Evolutionary conservation across 169 alveolate species (phyloP), one percentile per base, ranked within the genome.

Genomic region (Eimeria tenella): DNA sequence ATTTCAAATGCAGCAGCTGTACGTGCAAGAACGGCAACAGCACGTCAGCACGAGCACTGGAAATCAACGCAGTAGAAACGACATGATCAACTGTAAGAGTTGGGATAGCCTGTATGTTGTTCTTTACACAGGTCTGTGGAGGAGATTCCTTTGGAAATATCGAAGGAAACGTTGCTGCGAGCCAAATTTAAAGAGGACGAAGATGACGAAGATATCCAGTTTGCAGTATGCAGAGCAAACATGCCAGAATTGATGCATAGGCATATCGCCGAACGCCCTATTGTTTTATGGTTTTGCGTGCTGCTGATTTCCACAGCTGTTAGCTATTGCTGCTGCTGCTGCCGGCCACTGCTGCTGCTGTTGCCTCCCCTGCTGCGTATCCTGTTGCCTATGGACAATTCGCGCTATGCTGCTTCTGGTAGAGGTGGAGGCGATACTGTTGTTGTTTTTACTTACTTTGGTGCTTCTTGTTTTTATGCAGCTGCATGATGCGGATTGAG

Each of bases 141-240:
- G 52, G 83, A 68, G 52, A 68, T 86, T n/a, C n/a, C 55, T 65
- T 42, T 86, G 83, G 93, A 86, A n/a, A 75, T 86, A 6, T 65
- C 93, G 6, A 75, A 75, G 63, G 86, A 75, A 15, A 75, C 86
- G 6, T 11, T 75, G 65, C 63, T 75, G 31, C 5, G 86, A 62
- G 86, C 86, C 63, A 68, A 86, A 65, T 86, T 86, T 55, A 63
- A 53, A 52, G 93, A 86, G 11, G 83, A 63, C 9, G 93, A 86
- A 42, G 93, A 86, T 19, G 93, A 86, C 52, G 93, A 86, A 6
- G 93, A 86, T 52, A 62, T 86, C 11, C 75, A 86, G 68, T 62
- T 86, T 52, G 93, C 83, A 4, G 93, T 86, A 52, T 5, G 93
- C 21, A 5, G 25, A 2, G n/a, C 73, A 63, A 23, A 13, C 73